These are phyloP conservation scores for Zymoseptoria passerinii DNA, from an alignment of 2,329 filamentous ascomycete genomes.

Conservation along the genomic window DNA sequence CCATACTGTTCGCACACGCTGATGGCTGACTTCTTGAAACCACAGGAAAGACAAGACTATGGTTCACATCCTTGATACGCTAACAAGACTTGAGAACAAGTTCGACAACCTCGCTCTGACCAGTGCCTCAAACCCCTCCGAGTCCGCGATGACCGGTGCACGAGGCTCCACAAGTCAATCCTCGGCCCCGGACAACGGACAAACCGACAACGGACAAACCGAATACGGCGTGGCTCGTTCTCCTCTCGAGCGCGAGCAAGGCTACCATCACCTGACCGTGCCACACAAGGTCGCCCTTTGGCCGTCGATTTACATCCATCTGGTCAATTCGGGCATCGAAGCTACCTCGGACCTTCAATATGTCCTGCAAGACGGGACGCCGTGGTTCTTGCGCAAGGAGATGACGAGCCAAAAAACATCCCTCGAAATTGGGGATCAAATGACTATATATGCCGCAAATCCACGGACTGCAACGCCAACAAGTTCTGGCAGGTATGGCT, in stretches of 20 bases:
- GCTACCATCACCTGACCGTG: conserved; percentile 29
- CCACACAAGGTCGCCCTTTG: conserved; percentile 48
- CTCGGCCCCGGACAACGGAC: conserved; percentile 5
- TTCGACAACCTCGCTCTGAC: conserved; percentile 38
- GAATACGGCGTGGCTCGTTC: conserved; percentile 7
- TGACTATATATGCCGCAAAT: conserved; percentile 19
- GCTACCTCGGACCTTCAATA: conserved; percentile 29
- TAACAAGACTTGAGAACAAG: conserved; percentile 49
- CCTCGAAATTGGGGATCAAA: conserved; percentile 23
- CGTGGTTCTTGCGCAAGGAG: conserved; percentile 33
- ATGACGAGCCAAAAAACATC: conserved; percentile 25
- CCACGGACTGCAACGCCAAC: conserved; percentile 2
- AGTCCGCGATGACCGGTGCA: conserved; percentile 8
- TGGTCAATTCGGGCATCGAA: conserved; percentile 29
- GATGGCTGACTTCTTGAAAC: not conserved
- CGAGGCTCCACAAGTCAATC: conserved; percentile 7
- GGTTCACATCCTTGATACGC: conserved; percentile 51
- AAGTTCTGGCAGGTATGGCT: conserved; percentile 21
- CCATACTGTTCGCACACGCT: not conserved
- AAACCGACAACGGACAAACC: conserved; percentile 5
- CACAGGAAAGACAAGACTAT: conserved; percentile 56
- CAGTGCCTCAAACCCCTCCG: conserved; percentile 9
- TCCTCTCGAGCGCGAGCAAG: conserved; percentile 16
- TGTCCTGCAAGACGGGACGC: conserved; percentile 32
- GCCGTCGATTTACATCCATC: conserved; percentile 31